These are phyloP conservation scores for Rickenella mellea DNA, from an alignment of 768 basidiomycete species.

Conservation along the genomic window DNA sequence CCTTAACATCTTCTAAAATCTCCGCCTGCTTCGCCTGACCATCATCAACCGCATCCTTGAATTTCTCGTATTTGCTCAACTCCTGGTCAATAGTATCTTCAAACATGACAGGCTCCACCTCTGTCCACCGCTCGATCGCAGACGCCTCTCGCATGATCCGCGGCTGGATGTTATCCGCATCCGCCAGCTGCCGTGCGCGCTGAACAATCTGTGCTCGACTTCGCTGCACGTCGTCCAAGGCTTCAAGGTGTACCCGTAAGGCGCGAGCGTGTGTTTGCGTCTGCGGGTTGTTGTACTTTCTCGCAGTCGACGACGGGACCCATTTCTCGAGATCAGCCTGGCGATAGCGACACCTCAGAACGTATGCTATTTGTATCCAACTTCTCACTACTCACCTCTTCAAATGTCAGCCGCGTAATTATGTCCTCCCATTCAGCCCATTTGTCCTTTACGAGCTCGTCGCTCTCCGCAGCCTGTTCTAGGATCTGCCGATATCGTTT, in stretches of 20 bases:
- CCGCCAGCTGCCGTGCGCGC: slow-evolving; percentile 51
- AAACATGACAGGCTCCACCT: slow-evolving; percentile 81
- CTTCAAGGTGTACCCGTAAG: slow-evolving; percentile 67
- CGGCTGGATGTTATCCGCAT: slow-evolving; percentile 64
- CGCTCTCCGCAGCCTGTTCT: slow-evolving; percentile 62
- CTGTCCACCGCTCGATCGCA: slow-evolving; percentile 53
- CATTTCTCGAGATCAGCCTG: slow-evolving; percentile 58
- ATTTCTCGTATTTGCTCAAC: slow-evolving; percentile 72
- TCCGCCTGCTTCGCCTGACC: slow-evolving; percentile 42
- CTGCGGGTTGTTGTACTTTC: slow-evolving; percentile 23
- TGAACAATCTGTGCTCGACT: slow-evolving; percentile 53
- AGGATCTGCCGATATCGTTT: slow-evolving; percentile 66
- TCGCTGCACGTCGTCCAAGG: slow-evolving; percentile 62
- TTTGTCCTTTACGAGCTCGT: slow-evolving; percentile 67
- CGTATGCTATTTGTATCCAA: background rate
- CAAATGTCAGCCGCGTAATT: slow-evolving; percentile 62
- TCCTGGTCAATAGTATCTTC: slow-evolving; percentile 75
- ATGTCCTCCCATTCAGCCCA: slow-evolving; percentile 83
- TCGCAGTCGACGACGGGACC: slow-evolving; percentile 57
- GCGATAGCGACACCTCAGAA: background rate
- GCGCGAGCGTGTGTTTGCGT: slow-evolving; percentile 60
- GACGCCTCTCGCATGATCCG: slow-evolving; percentile 58
- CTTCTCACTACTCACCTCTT: slow-evolving; percentile 31
- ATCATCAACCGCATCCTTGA: slow-evolving; percentile 42
- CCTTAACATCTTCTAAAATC: slow-evolving; percentile 62